Evolutionary conservation across 805 yeast genomes (phyloP).

Genomic region (Candida maris): DNA sequence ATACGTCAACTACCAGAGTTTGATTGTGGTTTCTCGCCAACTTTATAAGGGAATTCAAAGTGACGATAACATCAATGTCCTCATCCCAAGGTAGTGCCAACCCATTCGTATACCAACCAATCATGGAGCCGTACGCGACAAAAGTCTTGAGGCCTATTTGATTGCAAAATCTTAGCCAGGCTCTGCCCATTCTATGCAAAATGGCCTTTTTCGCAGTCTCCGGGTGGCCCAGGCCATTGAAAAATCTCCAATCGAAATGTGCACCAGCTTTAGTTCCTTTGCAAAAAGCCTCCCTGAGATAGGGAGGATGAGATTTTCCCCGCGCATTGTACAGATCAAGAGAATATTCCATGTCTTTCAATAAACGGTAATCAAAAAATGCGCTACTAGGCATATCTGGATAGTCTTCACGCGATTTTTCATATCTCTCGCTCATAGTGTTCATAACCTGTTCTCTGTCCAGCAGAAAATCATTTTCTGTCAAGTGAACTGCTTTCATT

Average conservation of each 20-base stretch:
- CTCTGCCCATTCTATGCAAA: slow-evolving; percentile 47
- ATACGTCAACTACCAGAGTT: slow-evolving; percentile 42
- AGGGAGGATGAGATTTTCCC: slow-evolving; percentile 22
- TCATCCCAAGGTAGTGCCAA: slow-evolving; percentile 62
- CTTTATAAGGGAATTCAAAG: slow-evolving; percentile 42
- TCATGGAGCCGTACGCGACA: slow-evolving; percentile 64
- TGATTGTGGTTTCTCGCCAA: slow-evolving; percentile 49
- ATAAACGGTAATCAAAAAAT: slow-evolving; percentile 19
- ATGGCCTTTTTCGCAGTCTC: slow-evolving; percentile 36
- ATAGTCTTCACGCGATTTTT: slow-evolving; percentile 1
- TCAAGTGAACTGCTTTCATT: slow-evolving; percentile 13
- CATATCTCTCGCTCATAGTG: slow-evolving; percentile 10
- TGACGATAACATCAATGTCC: slow-evolving; percentile 64
- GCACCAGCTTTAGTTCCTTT: slow-evolving; percentile 22
- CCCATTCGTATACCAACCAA: slow-evolving; percentile 66
- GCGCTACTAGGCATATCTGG: slow-evolving; percentile 5
- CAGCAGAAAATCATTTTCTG: slow-evolving; percentile 25
- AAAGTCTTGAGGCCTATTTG: slow-evolving; percentile 48
- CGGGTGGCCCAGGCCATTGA: slow-evolving; percentile 43
- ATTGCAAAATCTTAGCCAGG: slow-evolving; percentile 47
- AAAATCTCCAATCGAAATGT: slow-evolving; percentile 56
- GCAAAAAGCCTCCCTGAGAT: slow-evolving; percentile 37
- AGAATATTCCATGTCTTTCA: slow-evolving; percentile 16
- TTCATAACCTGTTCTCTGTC: slow-evolving; percentile 19
- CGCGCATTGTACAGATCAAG: slow-evolving; percentile 12